Percentiles rank a stretch among this genome's conserved stretches.
phyloP scores from a whole-genome alignment of 495 filamentous ascomycete genomes.

The Tuber aestivum region DNA sequence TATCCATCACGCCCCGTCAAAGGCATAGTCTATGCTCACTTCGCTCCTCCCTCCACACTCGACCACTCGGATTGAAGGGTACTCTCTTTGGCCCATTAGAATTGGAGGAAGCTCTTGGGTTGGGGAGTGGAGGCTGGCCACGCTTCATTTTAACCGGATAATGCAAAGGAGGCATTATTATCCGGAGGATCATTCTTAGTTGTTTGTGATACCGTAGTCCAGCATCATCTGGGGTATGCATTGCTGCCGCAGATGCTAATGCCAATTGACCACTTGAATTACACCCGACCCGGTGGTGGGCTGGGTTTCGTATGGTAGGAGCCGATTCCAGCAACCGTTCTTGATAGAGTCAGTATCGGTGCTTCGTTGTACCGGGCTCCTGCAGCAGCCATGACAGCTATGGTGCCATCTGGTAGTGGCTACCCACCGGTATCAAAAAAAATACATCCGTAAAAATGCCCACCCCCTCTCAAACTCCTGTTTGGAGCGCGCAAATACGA shows the following conservation, averaged over 20 bases:
- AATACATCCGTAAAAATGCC: neutral
- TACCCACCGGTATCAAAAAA: neutral
- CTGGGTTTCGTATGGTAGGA: neutral
- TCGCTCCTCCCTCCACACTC: neutral
- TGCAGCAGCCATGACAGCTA: neutral
- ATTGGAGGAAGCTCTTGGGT: neutral
- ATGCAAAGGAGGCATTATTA: neutral
- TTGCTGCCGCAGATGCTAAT: neutral
- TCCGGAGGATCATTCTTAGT: neutral
- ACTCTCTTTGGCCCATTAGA: neutral
- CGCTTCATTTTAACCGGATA: neutral
- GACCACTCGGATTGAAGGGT: neutral
- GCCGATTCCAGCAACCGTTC: neutral
- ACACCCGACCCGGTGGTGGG: neutral
- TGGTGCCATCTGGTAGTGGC: neutral
- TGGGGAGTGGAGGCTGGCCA: neutral
- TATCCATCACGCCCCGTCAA: neutral
- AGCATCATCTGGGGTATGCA: neutral
- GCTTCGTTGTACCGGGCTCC: neutral
- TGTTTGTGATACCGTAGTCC: neutral
- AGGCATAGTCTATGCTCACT: neutral
- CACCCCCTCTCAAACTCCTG: neutral
- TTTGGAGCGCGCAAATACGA: neutral
- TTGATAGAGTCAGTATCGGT: neutral
- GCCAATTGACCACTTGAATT: neutral